A percentile compares a stretch with the other conserved stretches of the same genome.
Evolutionary conservation across 1,139 yeast genomes (phyloP).

Genomic region (Saccharomyces hybrid): DNA sequence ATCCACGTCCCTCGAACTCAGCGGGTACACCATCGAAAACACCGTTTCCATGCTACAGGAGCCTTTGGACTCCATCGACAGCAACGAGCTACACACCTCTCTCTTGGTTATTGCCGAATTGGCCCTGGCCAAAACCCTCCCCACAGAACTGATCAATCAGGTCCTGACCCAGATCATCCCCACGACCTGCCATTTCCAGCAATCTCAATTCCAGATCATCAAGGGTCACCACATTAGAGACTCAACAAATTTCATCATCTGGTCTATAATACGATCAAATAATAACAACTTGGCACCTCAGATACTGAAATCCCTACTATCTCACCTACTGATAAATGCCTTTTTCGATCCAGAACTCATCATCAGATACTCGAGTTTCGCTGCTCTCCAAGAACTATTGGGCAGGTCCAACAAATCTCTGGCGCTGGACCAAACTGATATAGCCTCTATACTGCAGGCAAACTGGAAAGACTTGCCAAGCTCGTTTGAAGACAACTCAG

Average conservation of each 20-base stretch:
- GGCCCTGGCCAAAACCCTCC: background rate
- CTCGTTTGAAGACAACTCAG: background rate
- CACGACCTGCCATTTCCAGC: constrained; percentile 37
- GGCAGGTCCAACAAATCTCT: constrained; percentile 44
- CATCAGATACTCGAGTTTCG: constrained; percentile 74
- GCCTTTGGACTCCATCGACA: constrained; percentile 25
- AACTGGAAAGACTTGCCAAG: background rate
- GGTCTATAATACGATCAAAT: constrained; percentile 49
- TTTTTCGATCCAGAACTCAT: constrained; percentile 68
- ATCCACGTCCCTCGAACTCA: constrained; percentile 13
- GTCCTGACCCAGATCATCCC: constrained; percentile 1
- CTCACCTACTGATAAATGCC: constrained; percentile 44
- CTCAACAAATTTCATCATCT: constrained; percentile 69
- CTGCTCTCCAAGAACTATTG: constrained; percentile 76
- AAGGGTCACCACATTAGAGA: constrained; percentile 70
- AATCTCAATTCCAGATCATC: constrained; percentile 41
- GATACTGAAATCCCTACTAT: constrained; percentile 30
- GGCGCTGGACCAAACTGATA: background rate
- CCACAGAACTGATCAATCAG: background rate
- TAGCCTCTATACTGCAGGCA: background rate
- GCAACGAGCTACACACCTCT: constrained; percentile 29
- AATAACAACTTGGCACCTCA: constrained; percentile 31
- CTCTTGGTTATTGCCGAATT: constrained; percentile 30
- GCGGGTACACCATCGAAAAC: constrained; percentile 19
- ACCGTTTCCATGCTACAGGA: constrained; percentile 13